Conservation (phyloP, 2,329 filamentous ascomycete genomes). For the Aspergillus arachidicola region DNA sequence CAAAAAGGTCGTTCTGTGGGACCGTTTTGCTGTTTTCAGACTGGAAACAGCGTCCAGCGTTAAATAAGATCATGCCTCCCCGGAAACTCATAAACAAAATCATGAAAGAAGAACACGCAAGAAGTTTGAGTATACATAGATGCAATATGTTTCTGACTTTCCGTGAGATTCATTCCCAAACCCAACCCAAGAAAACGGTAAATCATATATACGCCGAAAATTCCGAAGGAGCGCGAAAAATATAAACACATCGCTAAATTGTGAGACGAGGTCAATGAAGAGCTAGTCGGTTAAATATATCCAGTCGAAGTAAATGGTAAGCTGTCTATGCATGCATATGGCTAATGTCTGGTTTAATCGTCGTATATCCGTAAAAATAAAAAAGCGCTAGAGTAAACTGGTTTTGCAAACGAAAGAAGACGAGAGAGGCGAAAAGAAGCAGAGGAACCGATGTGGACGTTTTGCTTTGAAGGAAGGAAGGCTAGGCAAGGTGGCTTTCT, state of each 20-base stretch:
- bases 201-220: slow-evolving; percentile 23
- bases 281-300: slow-evolving; percentile 25
- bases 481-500: slow-evolving; percentile 17
- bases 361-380: slow-evolving; percentile 20
- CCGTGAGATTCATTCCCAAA: slow-evolving; percentile 18
- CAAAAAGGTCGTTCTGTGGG: slow-evolving; percentile 11
- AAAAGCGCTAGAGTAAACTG: slow-evolving; percentile 11
- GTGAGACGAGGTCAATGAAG: slow-evolving; percentile 19
- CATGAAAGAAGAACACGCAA: slow-evolving; percentile 4
- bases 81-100: slow-evolving; percentile 1
- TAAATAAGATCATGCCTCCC: slow-evolving; percentile 11
- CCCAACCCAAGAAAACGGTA: slow-evolving; percentile 14
- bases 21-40: slow-evolving; percentile 10
- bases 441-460: slow-evolving; percentile 13
- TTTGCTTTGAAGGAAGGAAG: slow-evolving; percentile 12
- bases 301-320: slow-evolving; percentile 26
- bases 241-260: slow-evolving; percentile 28
- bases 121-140: slow-evolving; percentile 20
- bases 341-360: slow-evolving; percentile 26
- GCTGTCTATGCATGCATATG: slow-evolving; percentile 30
- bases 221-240: slow-evolving; percentile 18
- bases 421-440: slow-evolving; percentile 15
- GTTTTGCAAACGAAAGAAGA: slow-evolving; percentile 15
- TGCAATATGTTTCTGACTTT: slow-evolving; percentile 17
- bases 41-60: slow-evolving; percentile 2